phyloP scores from a whole-genome alignment of 257 asterid species.

The Lantana camara region DNA sequence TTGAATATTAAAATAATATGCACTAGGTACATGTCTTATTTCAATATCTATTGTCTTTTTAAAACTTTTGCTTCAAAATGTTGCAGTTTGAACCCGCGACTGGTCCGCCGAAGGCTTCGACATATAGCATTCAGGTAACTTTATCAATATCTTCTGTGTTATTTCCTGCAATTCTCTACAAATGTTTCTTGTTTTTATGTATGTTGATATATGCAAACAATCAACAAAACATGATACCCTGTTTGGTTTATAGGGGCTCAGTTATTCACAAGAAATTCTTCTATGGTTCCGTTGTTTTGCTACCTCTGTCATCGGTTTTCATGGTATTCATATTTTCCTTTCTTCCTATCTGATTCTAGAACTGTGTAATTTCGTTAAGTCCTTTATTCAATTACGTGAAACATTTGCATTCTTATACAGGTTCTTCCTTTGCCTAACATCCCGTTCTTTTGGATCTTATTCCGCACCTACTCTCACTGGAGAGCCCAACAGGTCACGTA shows the following conservation, averaged over 20 bases:
- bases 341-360: background rate
- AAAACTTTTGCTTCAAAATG: slow-evolving; percentile 19
- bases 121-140: slow-evolving; percentile 86
- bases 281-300: slow-evolving; percentile 75
- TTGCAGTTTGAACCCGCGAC: slow-evolving; percentile 78
- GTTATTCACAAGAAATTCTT: slow-evolving; percentile 82
- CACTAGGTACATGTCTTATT: slow-evolving; percentile 8
- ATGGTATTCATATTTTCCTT: slow-evolving; percentile 49
- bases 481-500: slow-evolving; percentile 87
- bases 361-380: background rate
- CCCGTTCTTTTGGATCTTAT: slow-evolving; percentile 93
- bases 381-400: background rate
- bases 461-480: slow-evolving; percentile 97
- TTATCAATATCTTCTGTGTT: slow-evolving; percentile 14
- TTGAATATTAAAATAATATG: slow-evolving; percentile 6
- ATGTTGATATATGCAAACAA: background rate
- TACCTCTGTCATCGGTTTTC: slow-evolving; percentile 80
- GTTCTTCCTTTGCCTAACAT: slow-evolving; percentile 97
- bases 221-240: slow-evolving; percentile 20
- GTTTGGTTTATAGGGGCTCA: slow-evolving; percentile 66
- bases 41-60: background rate
- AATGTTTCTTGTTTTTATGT: background rate
- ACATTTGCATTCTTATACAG: slow-evolving; percentile 40
- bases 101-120: slow-evolving; percentile 88
- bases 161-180: background rate